A percentile compares a stretch with the other conserved stretches of the same genome.
These are phyloP conservation scores for Circinella umbellata DNA, from an alignment of 371 early-diverging fungal genomes.

Conservation along the genomic window DNA sequence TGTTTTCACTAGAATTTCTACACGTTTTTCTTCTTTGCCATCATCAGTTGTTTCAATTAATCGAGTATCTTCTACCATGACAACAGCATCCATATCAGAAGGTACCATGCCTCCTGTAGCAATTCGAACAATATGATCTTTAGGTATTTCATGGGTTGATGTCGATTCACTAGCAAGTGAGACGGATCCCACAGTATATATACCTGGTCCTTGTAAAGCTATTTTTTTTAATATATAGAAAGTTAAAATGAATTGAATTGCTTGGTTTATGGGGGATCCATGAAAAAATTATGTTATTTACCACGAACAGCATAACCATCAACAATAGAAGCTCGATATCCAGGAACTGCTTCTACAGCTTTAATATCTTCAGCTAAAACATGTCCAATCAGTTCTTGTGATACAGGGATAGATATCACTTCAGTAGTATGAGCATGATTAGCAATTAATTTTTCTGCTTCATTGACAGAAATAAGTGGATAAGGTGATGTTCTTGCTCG, in stretches of 20 bases:
- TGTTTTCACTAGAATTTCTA: constrained; percentile 56
- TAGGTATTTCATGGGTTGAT: background rate
- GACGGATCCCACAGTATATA: constrained; percentile 67
- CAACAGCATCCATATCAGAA: constrained; percentile 81
- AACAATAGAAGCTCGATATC: constrained; percentile 84
- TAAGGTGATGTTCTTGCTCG: constrained; percentile 83
- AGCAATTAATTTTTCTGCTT: constrained; percentile 67
- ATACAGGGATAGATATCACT: constrained; percentile 46
- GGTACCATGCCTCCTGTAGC: constrained; percentile 92
- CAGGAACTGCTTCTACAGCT: constrained; percentile 82
- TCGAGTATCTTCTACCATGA: constrained; percentile 92
- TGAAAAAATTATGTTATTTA: constrained; percentile 25
- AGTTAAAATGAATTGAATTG: background rate
- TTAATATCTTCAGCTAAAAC: constrained; percentile 80
- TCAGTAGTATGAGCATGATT: constrained; percentile 40
- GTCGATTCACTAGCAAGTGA: constrained; percentile 59
- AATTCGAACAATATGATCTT: constrained; percentile 75
- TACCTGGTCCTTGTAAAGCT: constrained; percentile 84
- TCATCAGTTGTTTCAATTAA: constrained; percentile 61
- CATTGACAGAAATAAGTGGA: constrained; percentile 74
- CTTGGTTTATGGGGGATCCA: background rate
- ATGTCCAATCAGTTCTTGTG: constrained; percentile 58
- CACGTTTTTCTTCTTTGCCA: constrained; percentile 63
- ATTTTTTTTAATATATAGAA: background rate
- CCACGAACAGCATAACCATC: constrained; percentile 94